Evolutionary conservation across 1,284 basidiomycete genomes (phyloP).

Genomic region (Leccinum glutinopallens): DNA sequence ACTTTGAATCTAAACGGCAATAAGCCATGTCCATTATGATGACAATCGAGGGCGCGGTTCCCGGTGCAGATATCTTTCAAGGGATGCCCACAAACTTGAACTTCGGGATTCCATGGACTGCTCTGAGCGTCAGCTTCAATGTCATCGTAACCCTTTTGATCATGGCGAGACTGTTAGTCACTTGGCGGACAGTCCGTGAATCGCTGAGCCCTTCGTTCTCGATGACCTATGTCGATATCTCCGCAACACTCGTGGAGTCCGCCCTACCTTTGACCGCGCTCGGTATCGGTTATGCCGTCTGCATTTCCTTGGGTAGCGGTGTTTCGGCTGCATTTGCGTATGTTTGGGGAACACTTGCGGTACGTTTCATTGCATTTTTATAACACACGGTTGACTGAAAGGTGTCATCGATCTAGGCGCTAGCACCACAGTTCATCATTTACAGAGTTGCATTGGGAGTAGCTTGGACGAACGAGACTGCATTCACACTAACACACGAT

Average conservation of each 20-base stretch:
- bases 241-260: conserved; percentile 10
- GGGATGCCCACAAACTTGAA: background rate
- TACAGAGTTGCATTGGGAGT: conserved; percentile 10
- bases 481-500: background rate
- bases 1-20: background rate
- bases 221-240: conserved; percentile 7
- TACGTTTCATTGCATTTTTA: background rate
- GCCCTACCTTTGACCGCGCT: conserved; percentile 8
- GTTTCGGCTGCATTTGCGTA: background rate
- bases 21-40: conserved; percentile 3
- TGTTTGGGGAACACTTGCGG: conserved; percentile 6
- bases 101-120: conserved; percentile 8
- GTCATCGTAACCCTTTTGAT: conserved; percentile 9
- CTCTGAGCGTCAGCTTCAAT: conserved; percentile 12
- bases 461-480: conserved; percentile 8
- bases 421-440: conserved; percentile 12
- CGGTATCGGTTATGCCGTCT: conserved; percentile 6
- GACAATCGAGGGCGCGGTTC: conserved; percentile 6
- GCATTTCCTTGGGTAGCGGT: background rate
- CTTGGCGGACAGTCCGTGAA: conserved; percentile 2
- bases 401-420: conserved; percentile 2
- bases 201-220: background rate
- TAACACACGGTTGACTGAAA: background rate
- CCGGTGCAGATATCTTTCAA: conserved; percentile 5
- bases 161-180: background rate